Conservation (phyloP, 2,329 filamentous ascomycete genomes). For the Ilyonectria sp. region DNA sequence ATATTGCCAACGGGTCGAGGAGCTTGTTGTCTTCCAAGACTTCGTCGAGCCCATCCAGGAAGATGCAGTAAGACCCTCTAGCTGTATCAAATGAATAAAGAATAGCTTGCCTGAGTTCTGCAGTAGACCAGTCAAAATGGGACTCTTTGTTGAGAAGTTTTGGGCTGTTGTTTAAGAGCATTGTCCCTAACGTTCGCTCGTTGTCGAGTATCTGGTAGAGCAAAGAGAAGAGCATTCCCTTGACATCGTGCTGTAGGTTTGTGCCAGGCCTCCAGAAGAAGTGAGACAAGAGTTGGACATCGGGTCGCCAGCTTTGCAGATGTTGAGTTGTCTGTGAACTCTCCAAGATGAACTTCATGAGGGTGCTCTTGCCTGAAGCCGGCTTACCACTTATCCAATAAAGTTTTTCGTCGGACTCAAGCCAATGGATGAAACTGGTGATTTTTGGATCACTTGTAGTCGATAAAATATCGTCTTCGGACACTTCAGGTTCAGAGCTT, state of each 20-base stretch:
- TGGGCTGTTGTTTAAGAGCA: background rate
- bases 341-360: conserved; percentile 49
- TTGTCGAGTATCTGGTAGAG: background rate
- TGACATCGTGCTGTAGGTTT: conserved; percentile 42
- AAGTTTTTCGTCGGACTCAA: conserved; percentile 15
- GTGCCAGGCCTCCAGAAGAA: conserved; percentile 53
- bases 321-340: conserved; percentile 28
- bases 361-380: conserved; percentile 51
- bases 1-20: background rate
- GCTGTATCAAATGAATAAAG: conserved; percentile 3
- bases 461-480: too few relatives aligned
- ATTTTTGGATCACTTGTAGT: too few relatives aligned
- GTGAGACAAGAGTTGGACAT: conserved; percentile 37
- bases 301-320: conserved; percentile 40
- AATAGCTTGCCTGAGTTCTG: conserved; percentile 3
- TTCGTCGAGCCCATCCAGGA: conserved; percentile 41
- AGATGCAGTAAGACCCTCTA: conserved; percentile 18
- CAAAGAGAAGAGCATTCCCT: conserved; percentile 35
- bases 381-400: conserved; percentile 54
- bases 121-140: conserved; percentile 34
- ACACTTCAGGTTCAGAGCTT: too few relatives aligned
- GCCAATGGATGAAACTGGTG: conserved; percentile 27
- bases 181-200: background rate
- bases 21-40: background rate
- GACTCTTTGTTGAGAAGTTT: background rate